Base-by-base conservation (phyloP, 1,284 basidiomycete species). In the Agaricales sp. region DNA sequence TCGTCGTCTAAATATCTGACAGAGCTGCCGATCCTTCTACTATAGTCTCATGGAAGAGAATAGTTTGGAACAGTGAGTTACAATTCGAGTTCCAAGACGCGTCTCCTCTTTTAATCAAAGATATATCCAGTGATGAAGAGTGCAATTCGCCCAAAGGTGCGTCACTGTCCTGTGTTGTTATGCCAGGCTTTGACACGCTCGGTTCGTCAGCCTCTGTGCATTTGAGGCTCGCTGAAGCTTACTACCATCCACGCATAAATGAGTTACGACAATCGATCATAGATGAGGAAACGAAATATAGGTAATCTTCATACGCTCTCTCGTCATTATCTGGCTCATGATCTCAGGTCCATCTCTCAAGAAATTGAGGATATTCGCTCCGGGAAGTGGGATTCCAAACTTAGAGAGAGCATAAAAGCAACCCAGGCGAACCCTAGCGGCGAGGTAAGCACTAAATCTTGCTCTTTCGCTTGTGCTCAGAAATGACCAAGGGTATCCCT, bases 351-450 rank as follows among this genome's bases (percentile, higher is more conserved):
- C 21, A 64, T 87, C 18, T 69, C 78, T 2, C 66, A 71, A 3
- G 86, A 90, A 61, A 87, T 90, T 45, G 80, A 86, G 50, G 77
- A 82, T 4, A 85, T 92, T 55, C 79, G 81, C 24, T 68, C 73
- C 12, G 89, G 89, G 2, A 66, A 70, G 53, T 79, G 80, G 75
- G 83, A 88, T 57, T 68, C 72, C 46, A 70, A 67, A 57, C 73
- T 45, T 11, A 21, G 23, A n/a, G 44, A 45, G 21, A 55, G 41
- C 57, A 55, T 14, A 59, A 61, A 37, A 57, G 56, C 37, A 59
- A 56, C 52, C 51, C 58, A 35, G 61, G 67, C 45, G 61, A 62
- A 13, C 63, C 62, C 44, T 57, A 56, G 26, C 62, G 55, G 12
- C 13, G 19, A 44, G 43, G 12, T 14, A 11, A 37, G 30, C 30